Evolutionary conservation across 768 basidiomycete genomes (phyloP).

Genomic region (Suillus cothurnatus): DNA sequence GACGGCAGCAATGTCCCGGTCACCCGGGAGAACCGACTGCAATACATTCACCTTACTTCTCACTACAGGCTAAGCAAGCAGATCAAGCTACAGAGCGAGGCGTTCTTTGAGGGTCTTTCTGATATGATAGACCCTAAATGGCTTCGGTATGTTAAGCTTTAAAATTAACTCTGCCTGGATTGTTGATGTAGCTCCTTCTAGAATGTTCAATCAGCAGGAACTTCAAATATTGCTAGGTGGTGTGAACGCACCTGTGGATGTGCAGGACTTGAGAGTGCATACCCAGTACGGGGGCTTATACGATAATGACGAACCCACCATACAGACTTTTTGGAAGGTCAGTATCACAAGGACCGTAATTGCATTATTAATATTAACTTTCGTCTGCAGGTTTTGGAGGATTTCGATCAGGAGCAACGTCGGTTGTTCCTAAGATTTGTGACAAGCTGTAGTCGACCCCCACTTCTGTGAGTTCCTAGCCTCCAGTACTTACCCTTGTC

Average conservation of each 20-base stretch:
- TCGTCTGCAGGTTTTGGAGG: slow-evolving; percentile 62
- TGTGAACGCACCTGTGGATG: slow-evolving; percentile 80
- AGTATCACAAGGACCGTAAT: slow-evolving; percentile 1
- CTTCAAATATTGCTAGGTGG: slow-evolving; percentile 90
- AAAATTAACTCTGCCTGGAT: background rate
- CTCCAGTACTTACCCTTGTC: background rate
- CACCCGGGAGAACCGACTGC: slow-evolving; percentile 85
- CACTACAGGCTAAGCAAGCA: slow-evolving; percentile 89
- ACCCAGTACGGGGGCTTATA: slow-evolving; percentile 86
- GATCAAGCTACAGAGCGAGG: slow-evolving; percentile 80
- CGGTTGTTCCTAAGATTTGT: slow-evolving; percentile 84
- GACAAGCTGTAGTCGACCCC: slow-evolving; percentile 89
- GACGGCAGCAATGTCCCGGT: slow-evolving; percentile 83
- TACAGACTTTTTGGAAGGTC: slow-evolving; percentile 83
- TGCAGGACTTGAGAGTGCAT: slow-evolving; percentile 76
- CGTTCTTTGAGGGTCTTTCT: slow-evolving; percentile 90
- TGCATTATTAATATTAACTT: slow-evolving; percentile 2
- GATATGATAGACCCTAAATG: slow-evolving; percentile 92
- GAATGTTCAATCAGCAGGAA: slow-evolving; percentile 98
- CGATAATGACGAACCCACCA: slow-evolving; percentile 68
- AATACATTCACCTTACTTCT: slow-evolving; percentile 88
- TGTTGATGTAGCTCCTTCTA: slow-evolving; percentile 30
- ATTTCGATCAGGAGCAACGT: slow-evolving; percentile 81
- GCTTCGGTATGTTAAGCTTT: slow-evolving; percentile 57
- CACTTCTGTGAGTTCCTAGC: slow-evolving; percentile 62